A percentile compares a stretch with the other conserved stretches of the same genome.
phyloP scores from a whole-genome alignment of 192 early-diverging fungal genomes.

The Piromyces finnis region DNA sequence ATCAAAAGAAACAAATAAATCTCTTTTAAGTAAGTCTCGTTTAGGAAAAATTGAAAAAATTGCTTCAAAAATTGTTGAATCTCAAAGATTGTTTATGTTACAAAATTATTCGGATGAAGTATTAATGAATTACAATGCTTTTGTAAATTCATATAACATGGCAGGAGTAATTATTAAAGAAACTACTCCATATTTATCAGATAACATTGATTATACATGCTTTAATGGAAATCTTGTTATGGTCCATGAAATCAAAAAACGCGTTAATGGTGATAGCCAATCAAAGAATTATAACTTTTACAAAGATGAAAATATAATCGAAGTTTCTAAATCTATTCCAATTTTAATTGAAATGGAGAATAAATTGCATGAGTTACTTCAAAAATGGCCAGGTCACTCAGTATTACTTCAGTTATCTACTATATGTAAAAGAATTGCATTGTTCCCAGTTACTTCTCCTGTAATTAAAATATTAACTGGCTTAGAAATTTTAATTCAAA shows the following conservation, averaged over 20 bases:
- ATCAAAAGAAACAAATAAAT: slow-evolving; percentile 2
- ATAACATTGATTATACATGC: background rate
- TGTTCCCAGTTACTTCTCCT: slow-evolving; percentile 64
- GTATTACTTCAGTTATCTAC: slow-evolving; percentile 52
- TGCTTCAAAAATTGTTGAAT: background rate
- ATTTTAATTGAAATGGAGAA: slow-evolving; percentile 38
- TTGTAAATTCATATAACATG: background rate
- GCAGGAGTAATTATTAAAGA: background rate
- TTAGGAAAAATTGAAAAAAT: background rate
- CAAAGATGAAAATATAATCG: slow-evolving; percentile 52
- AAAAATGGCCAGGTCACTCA: slow-evolving; percentile 81
- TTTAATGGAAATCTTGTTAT: background rate
- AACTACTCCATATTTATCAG: background rate
- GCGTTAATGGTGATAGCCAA: background rate
- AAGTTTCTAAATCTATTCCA: slow-evolving; percentile 44
- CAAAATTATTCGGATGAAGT: background rate
- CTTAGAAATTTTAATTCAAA: slow-evolving; percentile 68
- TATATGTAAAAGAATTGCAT: slow-evolving; percentile 20
- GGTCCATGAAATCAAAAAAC: background rate
- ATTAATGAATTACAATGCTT: background rate
- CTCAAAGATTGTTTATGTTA: background rate
- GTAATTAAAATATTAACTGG: slow-evolving; percentile 79
- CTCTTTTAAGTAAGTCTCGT: slow-evolving; percentile 13
- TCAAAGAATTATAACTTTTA: slow-evolving; percentile 73
- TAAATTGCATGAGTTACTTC: slow-evolving; percentile 39